These are phyloP conservation scores for Leishmania lainsoni DNA, from an alignment of 208 protist species.

Conservation along the genomic window DNA sequence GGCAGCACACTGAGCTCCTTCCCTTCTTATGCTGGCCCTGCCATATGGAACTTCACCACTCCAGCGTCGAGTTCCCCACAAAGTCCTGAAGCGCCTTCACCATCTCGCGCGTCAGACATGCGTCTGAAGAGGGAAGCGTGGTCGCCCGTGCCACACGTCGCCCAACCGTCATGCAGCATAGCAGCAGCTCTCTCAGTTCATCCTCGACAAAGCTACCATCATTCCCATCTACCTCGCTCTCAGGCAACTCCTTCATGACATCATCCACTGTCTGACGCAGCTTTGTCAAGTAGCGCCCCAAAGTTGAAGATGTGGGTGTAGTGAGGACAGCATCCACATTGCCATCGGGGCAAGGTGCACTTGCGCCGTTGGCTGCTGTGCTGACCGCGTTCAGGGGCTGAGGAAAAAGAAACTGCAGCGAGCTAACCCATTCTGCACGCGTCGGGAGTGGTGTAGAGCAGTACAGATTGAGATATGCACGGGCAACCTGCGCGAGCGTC, in stretches of 20 bases:
- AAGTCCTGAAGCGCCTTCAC: constrained; percentile 43
- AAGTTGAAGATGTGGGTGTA: constrained; percentile 4
- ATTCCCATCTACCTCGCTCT: constrained; percentile 25
- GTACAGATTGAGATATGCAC: constrained; percentile 51
- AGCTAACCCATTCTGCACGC: constrained; percentile 32
- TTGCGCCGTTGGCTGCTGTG: background rate
- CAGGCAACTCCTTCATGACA: background rate
- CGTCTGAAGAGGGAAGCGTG: constrained; percentile 8
- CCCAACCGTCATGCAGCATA: constrained; percentile 40
- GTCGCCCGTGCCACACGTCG: constrained; percentile 25
- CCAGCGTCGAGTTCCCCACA: constrained; percentile 44
- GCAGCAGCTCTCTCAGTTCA: constrained; percentile 49
- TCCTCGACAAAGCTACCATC: constrained; percentile 62
- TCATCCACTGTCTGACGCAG: constrained; percentile 2
- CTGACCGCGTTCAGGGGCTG: background rate
- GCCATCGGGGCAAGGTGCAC: background rate
- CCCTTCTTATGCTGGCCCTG: background rate
- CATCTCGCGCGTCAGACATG: constrained; percentile 25
- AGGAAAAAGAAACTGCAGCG: constrained; percentile 6
- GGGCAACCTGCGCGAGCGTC: constrained; percentile 23
- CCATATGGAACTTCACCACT: constrained; percentile 43
- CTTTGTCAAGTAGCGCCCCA: constrained; percentile 19
- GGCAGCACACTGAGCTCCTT: background rate
- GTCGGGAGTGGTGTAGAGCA: constrained; percentile 54
- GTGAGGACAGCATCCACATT: background rate